Base-by-base conservation (phyloP, 352 stramenopile species). In the Globisporangium rhizosaccharum region DNA sequence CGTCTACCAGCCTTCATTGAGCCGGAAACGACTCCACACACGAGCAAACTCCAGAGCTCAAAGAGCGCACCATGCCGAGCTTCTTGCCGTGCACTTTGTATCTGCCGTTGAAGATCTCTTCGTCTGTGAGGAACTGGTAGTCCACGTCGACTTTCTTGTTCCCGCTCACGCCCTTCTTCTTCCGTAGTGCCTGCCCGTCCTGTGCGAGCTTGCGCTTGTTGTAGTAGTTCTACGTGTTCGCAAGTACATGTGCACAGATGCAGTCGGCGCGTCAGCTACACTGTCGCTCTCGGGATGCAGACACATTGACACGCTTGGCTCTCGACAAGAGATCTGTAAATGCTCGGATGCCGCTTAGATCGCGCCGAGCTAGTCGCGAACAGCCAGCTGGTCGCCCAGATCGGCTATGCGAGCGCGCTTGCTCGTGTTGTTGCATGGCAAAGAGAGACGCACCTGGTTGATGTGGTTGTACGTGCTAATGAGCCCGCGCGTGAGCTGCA, bases 381-480 rank as follows among this genome's bases (percentile, higher is more conserved):
- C 53, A 46, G 8, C 53, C 53, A 59, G 23, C 53, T 59, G 42
- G 53, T 20, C 41, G 41, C 14, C 26, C 26, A 26, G 23, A 10
- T 18, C 20, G 41, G 20, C 12, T 46, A 14, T 46, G 14, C 41
- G 41, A 46, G 41, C 41, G 41, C 14, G 23, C 23, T 18, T 45
- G 39, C 26, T 4, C 30, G 30, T 46, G 18, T 42, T 30, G 9
- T 3, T 49, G 14, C 23, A 18, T 18, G 39, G 14, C 33, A 39
- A 39, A 39, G 33, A 39, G 36, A 37, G 39, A 71, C 70, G 68
- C 69, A 91, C 84, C 63, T 71, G 54, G 74, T 99, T 99, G 72
- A 99, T 99, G 51, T 84, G 64, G 70, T 98, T 98, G 73, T 99
- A 98, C 17, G 97, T 99, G 65, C 96, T 79, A 73, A 99, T 96